phyloP scores from a whole-genome alignment of 2,329 filamentous ascomycete species.

The Paraconiothyrium brasiliense region DNA sequence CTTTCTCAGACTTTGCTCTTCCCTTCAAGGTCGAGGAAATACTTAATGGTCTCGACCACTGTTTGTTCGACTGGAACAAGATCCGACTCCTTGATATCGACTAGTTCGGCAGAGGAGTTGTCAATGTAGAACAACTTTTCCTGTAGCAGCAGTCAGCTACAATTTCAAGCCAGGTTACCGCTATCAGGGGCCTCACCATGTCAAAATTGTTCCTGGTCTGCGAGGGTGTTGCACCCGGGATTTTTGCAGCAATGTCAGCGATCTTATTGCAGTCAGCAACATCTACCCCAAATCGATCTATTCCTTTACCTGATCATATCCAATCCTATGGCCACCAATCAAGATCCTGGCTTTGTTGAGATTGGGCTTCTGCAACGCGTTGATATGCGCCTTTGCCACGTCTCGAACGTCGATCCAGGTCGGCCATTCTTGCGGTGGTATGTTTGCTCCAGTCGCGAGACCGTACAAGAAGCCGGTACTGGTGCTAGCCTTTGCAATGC shows the following conservation, averaged over 20 bases:
- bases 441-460: conserved; percentile 12
- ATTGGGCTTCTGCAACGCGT: conserved; percentile 14
- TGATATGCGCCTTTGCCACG: conserved; percentile 19
- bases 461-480: conserved; percentile 14
- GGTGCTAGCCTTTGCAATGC: conserved; percentile 5
- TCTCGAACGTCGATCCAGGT: conserved; percentile 21
- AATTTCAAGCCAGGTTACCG: background rate
- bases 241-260: conserved; percentile 10
- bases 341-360: conserved; percentile 5
- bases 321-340: conserved; percentile 10
- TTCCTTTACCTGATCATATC: conserved; percentile 6
- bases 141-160: background rate
- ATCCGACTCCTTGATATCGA: conserved; percentile 8
- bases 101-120: conserved; percentile 8
- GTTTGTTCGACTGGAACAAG: conserved; percentile 6
- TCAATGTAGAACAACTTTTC: conserved; percentile 13
- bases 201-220: conserved; percentile 10
- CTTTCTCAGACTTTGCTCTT: background rate
- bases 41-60: conserved; percentile 9
- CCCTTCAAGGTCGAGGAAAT: conserved; percentile 4
- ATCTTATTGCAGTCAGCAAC: background rate
- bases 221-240: conserved; percentile 7
- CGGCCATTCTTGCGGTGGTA: conserved; percentile 12
- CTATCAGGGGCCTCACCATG: background rate
- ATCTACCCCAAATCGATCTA: background rate